A percentile compares a stretch with the other conserved stretches of the same genome.
phyloP scores from a whole-genome alignment of 768 basidiomycete genomes.

The Mrakia blollopis region DNA sequence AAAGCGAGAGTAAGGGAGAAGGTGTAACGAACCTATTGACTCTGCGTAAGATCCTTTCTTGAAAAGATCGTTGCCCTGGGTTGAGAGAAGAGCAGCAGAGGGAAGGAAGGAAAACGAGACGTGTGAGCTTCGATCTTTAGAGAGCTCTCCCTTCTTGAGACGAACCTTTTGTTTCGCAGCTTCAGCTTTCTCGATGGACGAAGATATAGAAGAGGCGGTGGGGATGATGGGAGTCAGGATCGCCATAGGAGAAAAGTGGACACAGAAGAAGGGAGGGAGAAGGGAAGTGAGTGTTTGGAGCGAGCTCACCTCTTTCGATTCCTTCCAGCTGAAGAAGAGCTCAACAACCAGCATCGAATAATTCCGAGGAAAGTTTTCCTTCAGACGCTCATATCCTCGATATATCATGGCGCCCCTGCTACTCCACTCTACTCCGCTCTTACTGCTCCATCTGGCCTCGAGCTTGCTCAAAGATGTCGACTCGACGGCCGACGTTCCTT shows the following conservation, averaged over 20 bases:
- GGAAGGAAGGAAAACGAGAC: background rate
- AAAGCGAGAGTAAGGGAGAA: background rate
- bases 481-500: too few species aligned
- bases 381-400: too few species aligned
- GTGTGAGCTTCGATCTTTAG: background rate
- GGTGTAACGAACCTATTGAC: conserved; percentile 5
- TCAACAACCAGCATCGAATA: too few species aligned
- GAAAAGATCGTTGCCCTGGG: conserved; percentile 28
- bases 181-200: background rate
- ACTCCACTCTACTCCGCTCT: too few species aligned
- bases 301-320: too few species aligned
- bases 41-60: conserved; percentile 22
- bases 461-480: too few species aligned
- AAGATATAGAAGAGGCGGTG: background rate
- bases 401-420: too few species aligned
- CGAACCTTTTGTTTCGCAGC: conserved; percentile 18
- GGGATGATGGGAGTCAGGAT: background rate
- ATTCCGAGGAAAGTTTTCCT: too few species aligned
- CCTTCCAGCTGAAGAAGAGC: too few species aligned
- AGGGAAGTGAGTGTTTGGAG: too few species aligned
- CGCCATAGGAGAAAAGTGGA: background rate
- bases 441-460: too few species aligned
- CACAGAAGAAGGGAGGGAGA: too few species aligned
- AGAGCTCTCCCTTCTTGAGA: background rate
- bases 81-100: background rate